Evolutionary conservation across 2,329 filamentous ascomycete genomes (phyloP).

Genomic region (Daldinia eschscholtzii): DNA sequence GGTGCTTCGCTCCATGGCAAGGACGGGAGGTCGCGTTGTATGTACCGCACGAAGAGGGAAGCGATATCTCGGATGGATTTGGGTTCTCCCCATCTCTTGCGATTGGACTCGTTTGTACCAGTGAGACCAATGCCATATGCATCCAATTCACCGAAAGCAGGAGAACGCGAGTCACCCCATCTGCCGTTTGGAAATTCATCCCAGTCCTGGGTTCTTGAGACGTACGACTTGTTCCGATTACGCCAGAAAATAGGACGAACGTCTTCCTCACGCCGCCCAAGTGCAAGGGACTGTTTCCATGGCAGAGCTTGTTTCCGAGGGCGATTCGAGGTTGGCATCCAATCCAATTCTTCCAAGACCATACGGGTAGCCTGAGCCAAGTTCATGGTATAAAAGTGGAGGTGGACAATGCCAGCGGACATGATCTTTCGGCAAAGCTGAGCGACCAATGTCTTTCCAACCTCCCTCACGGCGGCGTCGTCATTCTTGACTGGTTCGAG

Average conservation of each 20-base stretch:
- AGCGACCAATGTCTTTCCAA: slow-evolving; percentile 88
- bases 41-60: slow-evolving; percentile 85
- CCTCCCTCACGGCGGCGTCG: slow-evolving; percentile 89
- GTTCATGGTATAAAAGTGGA: slow-evolving; percentile 99
- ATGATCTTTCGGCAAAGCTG: slow-evolving; percentile 91
- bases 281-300: slow-evolving; percentile 93
- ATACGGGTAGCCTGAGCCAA: slow-evolving; percentile 92
- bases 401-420: slow-evolving; percentile 82
- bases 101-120: slow-evolving; percentile 95
- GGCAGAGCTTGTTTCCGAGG: slow-evolving; percentile 91
- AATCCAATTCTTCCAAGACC: slow-evolving; percentile 89
- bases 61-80: slow-evolving; percentile 83
- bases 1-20: slow-evolving; percentile 95
- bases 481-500: slow-evolving; percentile 97
- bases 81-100: slow-evolving; percentile 93
- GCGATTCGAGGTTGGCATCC: slow-evolving; percentile 81
- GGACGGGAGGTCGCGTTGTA: slow-evolving; percentile 82
- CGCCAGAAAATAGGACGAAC: slow-evolving; percentile 99
- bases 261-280: slow-evolving; percentile 91
- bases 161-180: slow-evolving; percentile 97
- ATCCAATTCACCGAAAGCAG: slow-evolving; percentile 95
- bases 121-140: slow-evolving; percentile 94
- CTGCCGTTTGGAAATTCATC: slow-evolving; percentile 99
- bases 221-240: slow-evolving; percentile 95
- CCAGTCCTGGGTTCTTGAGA: slow-evolving; percentile 96